Evolutionary conservation across 78 protist species (phyloP).

Genomic region (Planoprotostelium fungivorum): DNA sequence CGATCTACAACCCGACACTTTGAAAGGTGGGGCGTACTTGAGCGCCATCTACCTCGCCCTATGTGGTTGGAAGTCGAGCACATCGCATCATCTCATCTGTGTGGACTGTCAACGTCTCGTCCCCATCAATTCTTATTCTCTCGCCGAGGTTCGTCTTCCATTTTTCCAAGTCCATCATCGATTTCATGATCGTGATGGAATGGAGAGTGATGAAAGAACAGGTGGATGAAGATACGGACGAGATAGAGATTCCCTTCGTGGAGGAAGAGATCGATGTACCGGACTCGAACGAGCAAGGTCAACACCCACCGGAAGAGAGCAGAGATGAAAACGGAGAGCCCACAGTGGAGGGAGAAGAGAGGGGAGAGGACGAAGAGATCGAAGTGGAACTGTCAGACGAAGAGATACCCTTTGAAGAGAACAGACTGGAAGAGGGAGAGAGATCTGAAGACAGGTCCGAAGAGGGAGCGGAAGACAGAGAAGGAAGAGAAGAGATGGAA

Average conservation of each 20-base stretch:
- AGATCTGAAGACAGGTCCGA: too few relatives aligned
- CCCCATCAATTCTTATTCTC: neutral
- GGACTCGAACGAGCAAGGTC: neutral
- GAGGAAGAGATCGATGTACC: neutral
- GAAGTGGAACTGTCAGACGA: too few relatives aligned
- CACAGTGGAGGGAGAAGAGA: neutral
- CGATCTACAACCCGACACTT: neutral
- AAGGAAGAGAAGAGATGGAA: too few relatives aligned
- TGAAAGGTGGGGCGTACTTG: neutral
- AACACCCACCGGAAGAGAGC: neutral
- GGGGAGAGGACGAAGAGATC: neutral
- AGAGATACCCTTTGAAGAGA: too few relatives aligned
- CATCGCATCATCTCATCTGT: neutral
- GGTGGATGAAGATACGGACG: neutral
- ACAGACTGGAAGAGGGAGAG: too few relatives aligned
- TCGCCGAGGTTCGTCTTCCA: too few relatives aligned
- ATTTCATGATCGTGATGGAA: neutral
- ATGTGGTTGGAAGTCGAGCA: neutral
- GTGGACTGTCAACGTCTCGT: neutral
- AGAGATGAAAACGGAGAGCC: neutral
- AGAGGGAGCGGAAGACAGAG: too few relatives aligned
- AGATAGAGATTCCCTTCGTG: neutral
- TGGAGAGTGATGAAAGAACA: neutral
- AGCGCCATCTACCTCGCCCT: neutral
- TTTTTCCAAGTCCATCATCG: too few relatives aligned